These are phyloP conservation scores for Kurtzmaniella quercitrusa DNA, from an alignment of 1,139 yeast genomes.

Conservation along the genomic window DNA sequence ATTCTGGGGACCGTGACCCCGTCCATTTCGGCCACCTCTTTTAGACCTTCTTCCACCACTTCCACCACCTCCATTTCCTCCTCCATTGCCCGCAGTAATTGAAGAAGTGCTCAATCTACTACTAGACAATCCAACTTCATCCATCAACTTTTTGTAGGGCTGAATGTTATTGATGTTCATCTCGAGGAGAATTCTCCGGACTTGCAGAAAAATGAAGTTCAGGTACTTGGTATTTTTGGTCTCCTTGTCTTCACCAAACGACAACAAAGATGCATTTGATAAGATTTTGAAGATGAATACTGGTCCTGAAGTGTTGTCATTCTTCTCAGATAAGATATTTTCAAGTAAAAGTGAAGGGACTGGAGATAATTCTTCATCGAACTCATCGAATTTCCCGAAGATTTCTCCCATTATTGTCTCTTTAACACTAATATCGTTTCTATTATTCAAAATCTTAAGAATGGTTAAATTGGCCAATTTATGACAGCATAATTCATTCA, in stretches of 20 bases:
- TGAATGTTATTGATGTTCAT: conserved; percentile 56
- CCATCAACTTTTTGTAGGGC: conserved; percentile 82
- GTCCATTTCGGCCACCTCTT: conserved; percentile 16
- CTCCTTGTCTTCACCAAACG: conserved; percentile 27
- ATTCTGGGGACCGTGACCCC: conserved; percentile 11
- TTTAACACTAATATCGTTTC: conserved; percentile 62
- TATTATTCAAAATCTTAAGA: conserved; percentile 68
- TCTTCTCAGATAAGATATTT: conserved; percentile 50
- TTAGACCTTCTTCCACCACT: conserved; percentile 15
- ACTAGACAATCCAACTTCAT: conserved; percentile 76
- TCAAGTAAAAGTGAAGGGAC: conserved; percentile 31
- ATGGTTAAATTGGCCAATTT: conserved; percentile 84
- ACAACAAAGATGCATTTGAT: conserved; percentile 54
- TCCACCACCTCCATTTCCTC: conserved; percentile 3
- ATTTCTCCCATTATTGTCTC: conserved; percentile 58
- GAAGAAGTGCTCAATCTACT: conserved; percentile 30
- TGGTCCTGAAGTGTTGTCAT: conserved; percentile 65
- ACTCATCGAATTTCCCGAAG: conserved; percentile 48
- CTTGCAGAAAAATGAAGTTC: conserved; percentile 54
- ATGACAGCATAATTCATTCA: conserved; percentile 70
- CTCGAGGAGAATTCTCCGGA: conserved; percentile 57
- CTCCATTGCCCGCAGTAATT: conserved; percentile 12
- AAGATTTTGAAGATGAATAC: conserved; percentile 78
- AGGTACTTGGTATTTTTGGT: conserved; percentile 42
- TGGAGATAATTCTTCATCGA: conserved; percentile 16